Base-by-base conservation (phyloP, 2,329 filamentous ascomycete species). In the Exophiala phaeomuriformis region DNA sequence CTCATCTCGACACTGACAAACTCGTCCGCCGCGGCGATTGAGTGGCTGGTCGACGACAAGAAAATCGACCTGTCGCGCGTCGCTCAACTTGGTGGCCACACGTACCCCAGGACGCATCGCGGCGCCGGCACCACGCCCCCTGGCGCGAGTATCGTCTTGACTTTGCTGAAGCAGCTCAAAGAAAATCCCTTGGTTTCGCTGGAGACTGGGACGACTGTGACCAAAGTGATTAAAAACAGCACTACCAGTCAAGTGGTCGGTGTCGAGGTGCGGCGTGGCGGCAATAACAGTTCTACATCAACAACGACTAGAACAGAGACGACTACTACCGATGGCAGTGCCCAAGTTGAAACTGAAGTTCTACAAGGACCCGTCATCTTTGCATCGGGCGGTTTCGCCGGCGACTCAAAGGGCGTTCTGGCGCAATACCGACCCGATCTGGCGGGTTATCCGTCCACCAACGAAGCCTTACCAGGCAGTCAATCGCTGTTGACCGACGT, bases 311-410 rank as follows among this genome's bases (percentile, higher is more conserved):
- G 19, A 19, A 19, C 19, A 19, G 19, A 19, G 19, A 19, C 19
- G 19, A 19, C 19, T 19, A 19, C 19, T 19, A 19, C 19, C 19
- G 19, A 2, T 19, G 2, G 19, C 19, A 19, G 19, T 19, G 19
- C 19, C 19, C 19, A 19, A 19, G 19, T 19, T 19, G 19, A 19
- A 19, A 19, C 51, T 4, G 61, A 65, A 43, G 68, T 68, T 7
- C 63, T 80, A 1, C 64, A 68, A 1, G 80, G 80, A 0, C 76
- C 78, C 0, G 79, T 85, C 0, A 70, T 85, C 3, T 82, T 85
- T 52, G 76, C 82, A 0, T 72, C 73, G 0, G 82, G 82, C 4
- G 82, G 82, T 0, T 85, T 85, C 54, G 81, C 75, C 0, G 82
- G 82, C 7, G 82, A 85, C 63, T 74, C 79, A 2, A 65, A 74